Base-by-base conservation (phyloP, 257 asterid species). In the Leonotis leonurus region DNA sequence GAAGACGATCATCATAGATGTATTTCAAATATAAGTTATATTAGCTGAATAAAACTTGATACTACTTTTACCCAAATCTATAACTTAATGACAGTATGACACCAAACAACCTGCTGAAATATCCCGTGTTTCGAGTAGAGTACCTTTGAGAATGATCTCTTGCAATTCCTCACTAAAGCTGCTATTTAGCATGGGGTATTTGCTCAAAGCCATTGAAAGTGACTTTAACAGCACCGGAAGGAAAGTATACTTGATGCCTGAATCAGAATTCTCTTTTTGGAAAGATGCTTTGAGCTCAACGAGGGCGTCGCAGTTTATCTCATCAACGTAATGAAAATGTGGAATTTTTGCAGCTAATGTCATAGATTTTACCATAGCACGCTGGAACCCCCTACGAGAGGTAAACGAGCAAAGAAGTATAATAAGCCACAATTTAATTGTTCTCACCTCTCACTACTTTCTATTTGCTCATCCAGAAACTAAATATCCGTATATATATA, bases 281-380 rank as follows among this genome's bases (percentile, higher is more conserved):
- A 89, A 85, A 3, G 95, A 77, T 55, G 81, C 63, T 70, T 85
- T 89, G 62, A 92, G 97, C 80, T 77, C 75, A 75, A 86, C 77
- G 29, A 92, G 86, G 40, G 96, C 81, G 16, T 81, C 68, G 13
- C 99, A 92, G 35, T 80, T 86, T 64, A 92, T 83, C 81, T 92
- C 99, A 69, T 92, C 99, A 25, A 92, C 89, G 22, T 80, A 92
- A 77, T 92, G 78, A 74, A 92, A 92, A 85, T 92, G 99, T 12
- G 99, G 99, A 74, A 92, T 77, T 76, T 83, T 86, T 1, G 88
- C 95, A 75, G 99, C 99, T 62, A 82, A 53, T 29, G 95, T 80
- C 97, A 92, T 92, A 6, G 93, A 83, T 60, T 86, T 92, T 36
- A 73, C 94, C 99, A 92, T 92, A 29, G 99, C 96, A 52, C 99